Conservation (phyloP, 148 eudicot genomes). For the Limonium bicolor region DNA sequence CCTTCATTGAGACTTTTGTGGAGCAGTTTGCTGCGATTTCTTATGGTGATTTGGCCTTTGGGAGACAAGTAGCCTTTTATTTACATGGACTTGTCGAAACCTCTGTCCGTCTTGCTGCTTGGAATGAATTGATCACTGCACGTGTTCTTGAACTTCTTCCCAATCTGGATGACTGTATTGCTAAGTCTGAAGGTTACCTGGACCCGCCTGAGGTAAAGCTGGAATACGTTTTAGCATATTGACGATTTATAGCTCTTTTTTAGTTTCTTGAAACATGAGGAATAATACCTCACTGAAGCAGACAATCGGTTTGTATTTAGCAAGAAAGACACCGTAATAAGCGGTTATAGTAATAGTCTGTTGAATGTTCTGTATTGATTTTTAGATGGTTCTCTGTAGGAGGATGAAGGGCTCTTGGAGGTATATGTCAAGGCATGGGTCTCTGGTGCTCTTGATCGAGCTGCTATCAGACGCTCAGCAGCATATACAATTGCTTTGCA, state of each 20-base stretch:
- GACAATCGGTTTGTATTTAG: too few species aligned
- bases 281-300: too few species aligned
- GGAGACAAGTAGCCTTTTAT: slow-evolving; percentile 69
- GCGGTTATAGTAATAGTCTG: neutral
- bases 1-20: slow-evolving; percentile 64
- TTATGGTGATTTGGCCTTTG: slow-evolving; percentile 64
- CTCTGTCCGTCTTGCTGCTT: slow-evolving; percentile 56
- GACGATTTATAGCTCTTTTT: neutral
- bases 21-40: slow-evolving; percentile 88
- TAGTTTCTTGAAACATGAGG: too few species aligned
- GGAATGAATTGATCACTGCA: slow-evolving; percentile 64
- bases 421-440: slow-evolving; percentile 86
- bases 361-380: neutral
- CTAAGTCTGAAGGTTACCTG: slow-evolving; percentile 56
- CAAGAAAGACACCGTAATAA: too few species aligned
- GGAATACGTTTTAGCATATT: neutral
- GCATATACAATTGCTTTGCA: slow-evolving; percentile 57
- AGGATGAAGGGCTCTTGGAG: slow-evolving; percentile 52
- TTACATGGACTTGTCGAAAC: slow-evolving; percentile 54
- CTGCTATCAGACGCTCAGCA: slow-evolving; percentile 38
- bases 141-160: slow-evolving; percentile 85
- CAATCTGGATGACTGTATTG: slow-evolving; percentile 40
- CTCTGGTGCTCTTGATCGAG: slow-evolving; percentile 74
- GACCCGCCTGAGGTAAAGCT: slow-evolving; percentile 67
- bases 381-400: slow-evolving; percentile 29